phyloP scores from a whole-genome alignment of 805 yeast species.

The Nakazawaea sp. region DNA sequence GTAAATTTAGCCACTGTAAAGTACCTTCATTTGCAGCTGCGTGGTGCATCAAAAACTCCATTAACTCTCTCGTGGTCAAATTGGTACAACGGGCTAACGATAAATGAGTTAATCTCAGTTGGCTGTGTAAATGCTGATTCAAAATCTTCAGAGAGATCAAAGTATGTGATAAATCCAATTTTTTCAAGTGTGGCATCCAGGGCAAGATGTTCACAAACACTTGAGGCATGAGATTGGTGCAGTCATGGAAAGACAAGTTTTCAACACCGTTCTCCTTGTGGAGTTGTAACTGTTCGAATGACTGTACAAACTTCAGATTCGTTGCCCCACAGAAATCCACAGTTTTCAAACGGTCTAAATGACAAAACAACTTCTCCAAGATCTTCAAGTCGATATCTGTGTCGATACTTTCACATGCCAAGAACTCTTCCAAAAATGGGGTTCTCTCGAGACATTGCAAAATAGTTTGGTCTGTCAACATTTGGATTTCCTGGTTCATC shows the following conservation, averaged over 20 bases:
- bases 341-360: constrained; percentile 50
- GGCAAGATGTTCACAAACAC: constrained; percentile 53
- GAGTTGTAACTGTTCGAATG: constrained; percentile 41
- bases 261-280: constrained; percentile 12
- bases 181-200: constrained; percentile 45
- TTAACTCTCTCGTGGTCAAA: constrained; percentile 64
- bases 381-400: constrained; percentile 66
- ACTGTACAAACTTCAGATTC: constrained; percentile 50
- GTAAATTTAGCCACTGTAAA: constrained; percentile 45
- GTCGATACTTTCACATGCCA: constrained; percentile 82
- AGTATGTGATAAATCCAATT: constrained; percentile 79
- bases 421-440: constrained; percentile 68
- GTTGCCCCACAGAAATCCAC: constrained; percentile 89
- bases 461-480: constrained; percentile 75
- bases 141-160: constrained; percentile 62
- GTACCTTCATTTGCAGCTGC: constrained; percentile 44
- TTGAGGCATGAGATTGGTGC: constrained; percentile 65
- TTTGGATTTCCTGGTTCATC: constrained; percentile 88
- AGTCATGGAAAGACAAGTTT: constrained; percentile 73
- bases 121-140: constrained; percentile 39
- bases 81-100: constrained; percentile 61
- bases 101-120: constrained; percentile 64
- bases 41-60: constrained; percentile 64
- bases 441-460: constrained; percentile 52
- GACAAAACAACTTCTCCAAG: constrained; percentile 46